These are phyloP conservation scores for Cercophora scortea DNA, from an alignment of 495 filamentous ascomycete species.

Conservation along the genomic window DNA sequence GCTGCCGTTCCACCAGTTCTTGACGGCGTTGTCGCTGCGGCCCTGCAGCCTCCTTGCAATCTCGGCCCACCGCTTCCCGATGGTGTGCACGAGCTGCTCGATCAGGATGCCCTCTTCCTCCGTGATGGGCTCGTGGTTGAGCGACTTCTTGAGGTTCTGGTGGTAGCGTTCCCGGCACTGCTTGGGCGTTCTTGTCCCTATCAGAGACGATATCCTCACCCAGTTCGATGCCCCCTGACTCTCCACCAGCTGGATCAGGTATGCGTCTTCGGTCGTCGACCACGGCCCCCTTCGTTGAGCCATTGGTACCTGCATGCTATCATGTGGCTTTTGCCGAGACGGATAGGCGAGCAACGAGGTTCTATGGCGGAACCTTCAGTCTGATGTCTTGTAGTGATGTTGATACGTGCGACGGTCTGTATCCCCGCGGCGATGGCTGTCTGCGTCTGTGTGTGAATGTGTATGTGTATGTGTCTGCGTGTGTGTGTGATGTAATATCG, in stretches of 20 bases:
- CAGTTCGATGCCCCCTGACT: slow-evolving; percentile 80
- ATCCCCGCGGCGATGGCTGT: too few relatives aligned
- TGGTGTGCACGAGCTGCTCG: slow-evolving; percentile 68
- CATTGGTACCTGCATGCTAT: too few relatives aligned
- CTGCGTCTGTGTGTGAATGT: too few relatives aligned
- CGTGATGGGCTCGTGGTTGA: slow-evolving; percentile 90
- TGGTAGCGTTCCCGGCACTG: slow-evolving; percentile 95
- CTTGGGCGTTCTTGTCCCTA: slow-evolving; percentile 78
- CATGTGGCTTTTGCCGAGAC: too few relatives aligned
- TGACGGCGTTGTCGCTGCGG: slow-evolving; percentile 94
- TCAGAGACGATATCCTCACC: slow-evolving; percentile 75
- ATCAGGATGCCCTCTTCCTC: slow-evolving; percentile 80
- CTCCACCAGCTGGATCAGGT: slow-evolving; percentile 65
- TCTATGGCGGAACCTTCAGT: too few relatives aligned
- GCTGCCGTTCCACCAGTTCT: slow-evolving; percentile 99
- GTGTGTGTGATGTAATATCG: too few relatives aligned
- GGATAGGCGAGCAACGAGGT: too few relatives aligned
- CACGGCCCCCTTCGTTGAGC: slow-evolving; percentile 57
- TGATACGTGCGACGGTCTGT: too few relatives aligned
- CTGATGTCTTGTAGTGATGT: too few relatives aligned
- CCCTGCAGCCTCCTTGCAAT: slow-evolving; percentile 81
- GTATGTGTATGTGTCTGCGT: too few relatives aligned
- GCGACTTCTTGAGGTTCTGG: slow-evolving; percentile 84
- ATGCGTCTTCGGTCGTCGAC: slow-evolving; percentile 72
- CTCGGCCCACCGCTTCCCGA: slow-evolving; percentile 92